Percentiles rank a stretch among this genome's conserved stretches.
These are phyloP conservation scores for Sclerotinia nivalis DNA, from an alignment of 2,329 filamentous ascomycete genomes.

Conservation along the genomic window DNA sequence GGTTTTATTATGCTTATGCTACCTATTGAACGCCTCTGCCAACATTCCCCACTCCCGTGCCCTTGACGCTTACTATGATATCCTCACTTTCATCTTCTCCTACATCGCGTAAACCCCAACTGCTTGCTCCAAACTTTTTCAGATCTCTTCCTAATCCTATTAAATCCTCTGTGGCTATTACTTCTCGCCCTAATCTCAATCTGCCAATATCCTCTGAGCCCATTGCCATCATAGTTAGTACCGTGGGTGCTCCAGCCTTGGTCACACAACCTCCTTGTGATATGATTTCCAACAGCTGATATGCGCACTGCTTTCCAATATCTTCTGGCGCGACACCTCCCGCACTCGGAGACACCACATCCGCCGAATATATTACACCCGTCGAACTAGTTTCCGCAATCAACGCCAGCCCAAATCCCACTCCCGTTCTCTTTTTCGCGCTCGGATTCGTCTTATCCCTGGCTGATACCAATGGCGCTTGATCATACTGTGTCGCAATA, in stretches of 20 bases:
- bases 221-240: conserved; percentile 95
- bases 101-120: conserved; percentile 83
- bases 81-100: conserved; percentile 63
- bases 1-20: conserved; percentile 45
- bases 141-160: conserved; percentile 82
- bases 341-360: conserved; percentile 70
- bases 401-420: conserved; percentile 87
- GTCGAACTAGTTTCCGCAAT: conserved; percentile 86
- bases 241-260: conserved; percentile 67
- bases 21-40: conserved; percentile 71
- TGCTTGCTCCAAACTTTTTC: conserved; percentile 83
- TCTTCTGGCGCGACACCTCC: conserved; percentile 89
- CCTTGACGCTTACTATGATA: conserved; percentile 87
- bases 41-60: conserved; percentile 90
- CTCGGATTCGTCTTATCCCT: conserved; percentile 57
- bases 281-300: conserved; percentile 83
- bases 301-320: conserved; percentile 83
- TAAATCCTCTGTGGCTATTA: conserved; percentile 78
- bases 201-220: conserved; percentile 93
- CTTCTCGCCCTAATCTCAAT: conserved; percentile 75
- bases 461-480: conserved; percentile 57
- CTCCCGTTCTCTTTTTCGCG: conserved; percentile 68
- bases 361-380: conserved; percentile 84
- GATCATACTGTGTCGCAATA: conserved; percentile 78
- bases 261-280: conserved; percentile 80